phyloP scores from a whole-genome alignment of 164 flowering plant species.

The Litsea cubeba region DNA sequence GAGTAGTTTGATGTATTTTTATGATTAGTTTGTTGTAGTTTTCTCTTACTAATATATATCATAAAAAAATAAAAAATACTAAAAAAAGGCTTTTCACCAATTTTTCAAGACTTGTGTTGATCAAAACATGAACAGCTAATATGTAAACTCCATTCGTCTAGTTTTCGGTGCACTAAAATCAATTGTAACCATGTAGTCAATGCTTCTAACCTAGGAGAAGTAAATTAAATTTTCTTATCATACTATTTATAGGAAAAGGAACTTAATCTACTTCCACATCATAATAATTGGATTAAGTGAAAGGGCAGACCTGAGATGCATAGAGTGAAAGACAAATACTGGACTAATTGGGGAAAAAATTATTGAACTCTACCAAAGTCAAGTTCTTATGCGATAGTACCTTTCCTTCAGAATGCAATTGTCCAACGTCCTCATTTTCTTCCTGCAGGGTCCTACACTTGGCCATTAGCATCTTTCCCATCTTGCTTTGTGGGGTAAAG shows the following conservation, averaged over 20 bases:
- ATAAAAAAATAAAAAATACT: too few relatives aligned
- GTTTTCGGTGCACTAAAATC: neutral
- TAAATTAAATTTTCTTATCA: neutral
- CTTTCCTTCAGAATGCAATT: slow-evolving; percentile 94
- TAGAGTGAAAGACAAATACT: neutral
- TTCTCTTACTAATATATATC: too few relatives aligned
- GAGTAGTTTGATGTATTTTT: too few relatives aligned
- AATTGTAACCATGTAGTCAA: neutral
- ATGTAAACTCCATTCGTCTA: neutral
- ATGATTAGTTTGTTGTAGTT: too few relatives aligned
- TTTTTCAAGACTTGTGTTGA: neutral
- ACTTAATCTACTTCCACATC: neutral
- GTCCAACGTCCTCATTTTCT: slow-evolving; percentile 97
- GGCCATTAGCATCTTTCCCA: slow-evolving; percentile 96
- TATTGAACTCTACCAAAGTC: neutral
- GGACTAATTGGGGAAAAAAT: neutral
- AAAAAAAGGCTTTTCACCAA: too few relatives aligned
- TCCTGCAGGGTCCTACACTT: slow-evolving; percentile 92
- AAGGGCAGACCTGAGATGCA: neutral
- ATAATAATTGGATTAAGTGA: neutral
- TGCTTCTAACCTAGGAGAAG: slow-evolving; percentile 1
- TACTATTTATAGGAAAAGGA: neutral
- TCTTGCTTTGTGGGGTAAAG: slow-evolving; percentile 90
- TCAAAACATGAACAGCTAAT: neutral
- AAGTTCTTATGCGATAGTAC: slow-evolving; percentile 27